Evolutionary conservation across 2,329 filamentous ascomycete species (phyloP).

Genomic region (Cladosporium sp.): DNA sequence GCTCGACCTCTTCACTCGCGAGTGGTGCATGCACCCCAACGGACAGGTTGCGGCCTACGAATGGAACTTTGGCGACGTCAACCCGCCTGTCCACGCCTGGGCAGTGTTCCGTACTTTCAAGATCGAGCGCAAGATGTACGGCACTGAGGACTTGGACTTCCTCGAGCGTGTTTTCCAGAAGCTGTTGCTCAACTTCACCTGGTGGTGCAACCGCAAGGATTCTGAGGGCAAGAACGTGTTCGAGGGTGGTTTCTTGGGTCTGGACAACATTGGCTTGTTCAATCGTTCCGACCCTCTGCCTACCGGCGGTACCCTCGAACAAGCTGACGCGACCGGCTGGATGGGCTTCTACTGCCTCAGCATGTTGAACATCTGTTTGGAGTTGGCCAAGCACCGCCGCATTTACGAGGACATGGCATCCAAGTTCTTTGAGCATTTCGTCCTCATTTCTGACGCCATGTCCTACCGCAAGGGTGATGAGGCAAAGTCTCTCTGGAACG

Average conservation of each 20-base stretch:
- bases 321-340: slow-evolving; percentile 97
- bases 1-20: slow-evolving; percentile 89
- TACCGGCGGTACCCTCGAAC: slow-evolving; percentile 89
- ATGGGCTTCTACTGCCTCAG: slow-evolving; percentile 97
- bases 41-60: slow-evolving; percentile 91
- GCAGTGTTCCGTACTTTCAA: slow-evolving; percentile 95
- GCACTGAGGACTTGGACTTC: slow-evolving; percentile 91
- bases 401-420: slow-evolving; percentile 96
- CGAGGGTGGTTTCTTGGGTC: slow-evolving; percentile 89
- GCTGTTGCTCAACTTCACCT: slow-evolving; percentile 92
- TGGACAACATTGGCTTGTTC: slow-evolving; percentile 97
- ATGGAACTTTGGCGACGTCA: slow-evolving; percentile 98
- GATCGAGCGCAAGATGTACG: slow-evolving; percentile 96
- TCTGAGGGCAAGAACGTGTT: slow-evolving; percentile 95
- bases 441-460: slow-evolving; percentile 98
- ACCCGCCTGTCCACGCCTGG: slow-evolving; percentile 96
- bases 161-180: slow-evolving; percentile 97
- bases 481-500: slow-evolving; percentile 91
- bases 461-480: slow-evolving; percentile 66
- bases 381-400: slow-evolving; percentile 90
- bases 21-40: slow-evolving; percentile 99
- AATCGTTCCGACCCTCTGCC: slow-evolving; percentile 94
- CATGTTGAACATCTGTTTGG: slow-evolving; percentile 96
- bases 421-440: slow-evolving; percentile 98
- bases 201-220: slow-evolving; percentile 99